Evolutionary conservation across 768 basidiomycete genomes (phyloP).

Genomic region (Mycena indigotica): DNA sequence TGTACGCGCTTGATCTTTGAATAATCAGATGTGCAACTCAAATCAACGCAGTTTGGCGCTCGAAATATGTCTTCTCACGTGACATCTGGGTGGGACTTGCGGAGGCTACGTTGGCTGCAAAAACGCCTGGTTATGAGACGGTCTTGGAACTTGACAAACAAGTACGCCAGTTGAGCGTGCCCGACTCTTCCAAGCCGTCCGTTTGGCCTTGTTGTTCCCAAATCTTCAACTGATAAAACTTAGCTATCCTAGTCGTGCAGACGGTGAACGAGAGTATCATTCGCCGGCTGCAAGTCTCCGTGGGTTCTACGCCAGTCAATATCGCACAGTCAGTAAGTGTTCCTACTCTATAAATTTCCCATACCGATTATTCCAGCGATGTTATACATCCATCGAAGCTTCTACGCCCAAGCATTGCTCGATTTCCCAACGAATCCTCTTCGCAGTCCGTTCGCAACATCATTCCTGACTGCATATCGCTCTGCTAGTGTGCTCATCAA

Average conservation of each 20-base stretch:
- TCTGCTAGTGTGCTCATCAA: constrained; percentile 55
- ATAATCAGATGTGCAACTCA: too few species aligned
- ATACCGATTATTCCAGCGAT: constrained; percentile 37
- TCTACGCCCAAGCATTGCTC: constrained; percentile 60
- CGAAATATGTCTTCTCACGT: constrained; percentile 55
- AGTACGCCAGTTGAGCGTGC: constrained; percentile 49
- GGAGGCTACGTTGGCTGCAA: constrained; percentile 51
- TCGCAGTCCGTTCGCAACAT: constrained; percentile 56
- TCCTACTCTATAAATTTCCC: background rate
- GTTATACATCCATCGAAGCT: constrained; percentile 58
- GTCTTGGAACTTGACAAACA: constrained; percentile 55
- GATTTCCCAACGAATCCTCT: constrained; percentile 57
- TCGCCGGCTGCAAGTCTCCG: constrained; percentile 53
- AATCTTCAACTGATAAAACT: too few species aligned
- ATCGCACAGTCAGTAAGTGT: constrained; percentile 59
- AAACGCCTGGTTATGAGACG: constrained; percentile 46
- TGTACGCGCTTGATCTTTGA: constrained; percentile 41
- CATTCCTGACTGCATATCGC: constrained; percentile 56
- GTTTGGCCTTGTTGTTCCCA: too few species aligned
- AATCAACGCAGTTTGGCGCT: constrained; percentile 59
- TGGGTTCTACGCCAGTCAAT: constrained; percentile 58
- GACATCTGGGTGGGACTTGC: constrained; percentile 53
- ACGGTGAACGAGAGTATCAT: constrained; percentile 50
- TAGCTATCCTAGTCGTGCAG: constrained; percentile 35
- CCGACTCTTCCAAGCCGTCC: constrained; percentile 49